Evolutionary conservation across 2,329 filamentous ascomycete species (phyloP), one percentile per base, ranked within the genome.

Genomic region (Ustulina deusta): DNA sequence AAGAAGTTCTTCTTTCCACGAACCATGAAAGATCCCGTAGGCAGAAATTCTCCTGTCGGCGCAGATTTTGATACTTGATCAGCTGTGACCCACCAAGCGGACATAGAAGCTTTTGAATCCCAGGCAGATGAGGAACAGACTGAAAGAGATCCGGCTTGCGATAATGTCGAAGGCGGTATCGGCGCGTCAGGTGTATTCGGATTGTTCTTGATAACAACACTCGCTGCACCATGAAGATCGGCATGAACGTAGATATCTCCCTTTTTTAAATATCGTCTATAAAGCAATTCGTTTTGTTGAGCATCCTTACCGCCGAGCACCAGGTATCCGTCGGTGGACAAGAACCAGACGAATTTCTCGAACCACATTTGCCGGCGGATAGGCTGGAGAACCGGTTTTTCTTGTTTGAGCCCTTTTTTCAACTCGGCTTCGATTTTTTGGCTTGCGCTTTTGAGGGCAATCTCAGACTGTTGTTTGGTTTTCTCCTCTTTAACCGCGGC

Each of bases 51-150:
- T 27, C 95, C 95, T 0, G 87, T 89, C 0, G 90, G 85, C 0
- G 91, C 90, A 38, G 89, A 93, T 81, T 98, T 98, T 10, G 92
- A 93, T 0, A 99, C 93, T 78, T 98, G 94, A 61, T 95, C 90
- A 1, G 93, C 91, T 69, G 91, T 90, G 0, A 97, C 95, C 96
- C 96, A 99, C 91, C 93, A 99, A 9, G 95, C 94, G 20, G 92
- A 91, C 92, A 98, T 97, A 17, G 93, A 89, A 9, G 95, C 95
- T 79, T 99, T 99, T 1, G 93, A 95, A 68, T 98, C 96, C 96
- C 96, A 99, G 0, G 95, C 96, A 64, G 85, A 91, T 0, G 94
- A 97, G 9, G 93, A 92, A 69, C 93, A 93, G 5, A 99, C 92
- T 0, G 91, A 90, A 34, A 97, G 82, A 51, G 90, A 91, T 0